Percentiles rank a stretch among this genome's conserved stretches.
These are phyloP conservation scores for Termitomyces sp. DNA, from an alignment of 768 basidiomycete species.

Conservation along the genomic window DNA sequence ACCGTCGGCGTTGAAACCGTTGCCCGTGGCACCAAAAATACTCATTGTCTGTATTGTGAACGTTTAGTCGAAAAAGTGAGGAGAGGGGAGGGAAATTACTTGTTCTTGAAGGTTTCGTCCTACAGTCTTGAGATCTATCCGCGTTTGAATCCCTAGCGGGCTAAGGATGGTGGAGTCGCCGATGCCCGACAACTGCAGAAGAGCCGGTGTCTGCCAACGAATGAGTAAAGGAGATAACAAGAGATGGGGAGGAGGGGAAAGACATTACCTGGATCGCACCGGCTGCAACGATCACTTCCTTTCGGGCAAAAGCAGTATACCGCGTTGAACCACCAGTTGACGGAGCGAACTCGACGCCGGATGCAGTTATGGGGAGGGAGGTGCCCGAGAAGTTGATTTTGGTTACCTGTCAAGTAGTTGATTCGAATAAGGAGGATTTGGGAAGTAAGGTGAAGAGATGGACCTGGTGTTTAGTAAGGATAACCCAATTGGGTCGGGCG, in stretches of 20 bases:
- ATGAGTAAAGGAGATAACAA: not conserved
- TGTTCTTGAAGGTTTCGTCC: slow-evolving; percentile 59
- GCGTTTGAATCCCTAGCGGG: slow-evolving; percentile 40
- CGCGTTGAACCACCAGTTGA: slow-evolving; percentile 31
- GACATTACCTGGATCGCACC: slow-evolving; percentile 40
- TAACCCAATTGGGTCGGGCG: slow-evolving; percentile 44
- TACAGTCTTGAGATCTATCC: slow-evolving; percentile 42
- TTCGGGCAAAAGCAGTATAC: slow-evolving; percentile 37
- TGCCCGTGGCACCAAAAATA: slow-evolving; percentile 35
- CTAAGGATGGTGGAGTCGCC: slow-evolving; percentile 44
- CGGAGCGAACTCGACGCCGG: slow-evolving; percentile 44
- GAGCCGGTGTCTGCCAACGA: not conserved
- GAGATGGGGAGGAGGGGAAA: not conserved
- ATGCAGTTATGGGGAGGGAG: slow-evolving; percentile 32
- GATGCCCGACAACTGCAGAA: slow-evolving; percentile 37
- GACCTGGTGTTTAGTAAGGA: slow-evolving; percentile 38
- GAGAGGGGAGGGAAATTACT: slow-evolving; percentile 16
- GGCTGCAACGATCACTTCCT: slow-evolving; percentile 51
- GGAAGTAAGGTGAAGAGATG: not conserved
- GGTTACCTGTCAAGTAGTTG: slow-evolving; percentile 32
- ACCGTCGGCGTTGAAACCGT: slow-evolving; percentile 37
- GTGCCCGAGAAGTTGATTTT: slow-evolving; percentile 36
- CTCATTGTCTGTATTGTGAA: slow-evolving; percentile 32
- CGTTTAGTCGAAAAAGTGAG: not conserved
- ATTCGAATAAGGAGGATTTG: not conserved